Conservation (phyloP, 345 rosid genomes). For the Syzygium aromaticum region DNA sequence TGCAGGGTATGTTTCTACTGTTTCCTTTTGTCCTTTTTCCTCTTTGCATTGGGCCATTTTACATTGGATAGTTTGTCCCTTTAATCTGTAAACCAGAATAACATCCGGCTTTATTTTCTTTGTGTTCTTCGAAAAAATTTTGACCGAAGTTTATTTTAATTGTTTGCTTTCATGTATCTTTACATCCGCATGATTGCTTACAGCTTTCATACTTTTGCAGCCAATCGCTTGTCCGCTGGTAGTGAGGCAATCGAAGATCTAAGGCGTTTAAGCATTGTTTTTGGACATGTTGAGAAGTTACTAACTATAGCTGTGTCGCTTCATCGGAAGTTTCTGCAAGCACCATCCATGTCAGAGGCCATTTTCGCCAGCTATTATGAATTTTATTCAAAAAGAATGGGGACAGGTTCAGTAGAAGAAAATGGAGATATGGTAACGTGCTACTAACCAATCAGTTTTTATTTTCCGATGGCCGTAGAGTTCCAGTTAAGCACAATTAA, state of each 20-base stretch:
- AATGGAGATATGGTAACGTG: conserved; percentile 27
- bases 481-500: background rate
- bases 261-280: conserved; percentile 46
- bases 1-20: conserved; percentile 40
- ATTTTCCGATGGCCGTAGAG: background rate
- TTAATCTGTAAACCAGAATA: background rate
- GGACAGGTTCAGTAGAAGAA: conserved; percentile 29
- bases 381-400: conserved; percentile 56
- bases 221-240: conserved; percentile 32
- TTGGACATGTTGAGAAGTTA: conserved; percentile 77
- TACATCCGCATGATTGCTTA: background rate
- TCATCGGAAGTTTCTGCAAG: conserved; percentile 68
- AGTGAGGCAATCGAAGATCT: conserved; percentile 56
- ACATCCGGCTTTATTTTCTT: background rate
- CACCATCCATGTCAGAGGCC: conserved; percentile 63
- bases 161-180: background rate
- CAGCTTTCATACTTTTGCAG: conserved; percentile 29
- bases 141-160: background rate
- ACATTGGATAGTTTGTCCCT: background rate
- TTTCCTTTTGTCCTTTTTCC: background rate
- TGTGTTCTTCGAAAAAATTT: background rate
- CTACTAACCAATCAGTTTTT: background rate
- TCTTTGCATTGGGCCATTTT: background rate
- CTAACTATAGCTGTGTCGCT: conserved; percentile 76
- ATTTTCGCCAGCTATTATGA: conserved; percentile 59